Evolutionary conservation across 2,329 filamentous ascomycete genomes (phyloP).

Genomic region (Colletotrichum costaricense): DNA sequence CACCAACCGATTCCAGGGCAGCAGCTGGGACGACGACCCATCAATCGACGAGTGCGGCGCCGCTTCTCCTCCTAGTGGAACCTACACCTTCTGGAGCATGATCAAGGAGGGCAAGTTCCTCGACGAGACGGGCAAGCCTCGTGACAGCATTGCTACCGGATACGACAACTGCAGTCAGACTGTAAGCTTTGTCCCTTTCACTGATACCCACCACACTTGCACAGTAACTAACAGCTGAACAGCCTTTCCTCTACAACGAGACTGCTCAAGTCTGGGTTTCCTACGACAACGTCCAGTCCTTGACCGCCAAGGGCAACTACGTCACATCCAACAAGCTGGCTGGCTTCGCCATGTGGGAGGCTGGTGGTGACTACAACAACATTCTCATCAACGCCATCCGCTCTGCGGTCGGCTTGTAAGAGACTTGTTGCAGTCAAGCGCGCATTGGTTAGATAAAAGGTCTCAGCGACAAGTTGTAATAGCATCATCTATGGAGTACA

Average conservation of each 20-base stretch:
- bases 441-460: neutral
- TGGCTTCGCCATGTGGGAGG: conserved; percentile 29
- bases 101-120: conserved; percentile 30
- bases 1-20: conserved; percentile 32
- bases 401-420: conserved; percentile 25
- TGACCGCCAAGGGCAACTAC: conserved; percentile 29
- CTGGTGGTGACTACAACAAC: conserved; percentile 32
- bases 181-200: neutral
- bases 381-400: conserved; percentile 28
- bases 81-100: conserved; percentile 27
- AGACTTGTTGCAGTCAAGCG: neutral
- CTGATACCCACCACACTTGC: too few species aligned
- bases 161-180: conserved; percentile 33
- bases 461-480: conserved; percentile 5
- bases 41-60: conserved; percentile 28
- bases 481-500: neutral
- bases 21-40: conserved; percentile 35
- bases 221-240: neutral
- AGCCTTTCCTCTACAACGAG: conserved; percentile 30
- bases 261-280: conserved; percentile 29
- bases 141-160: conserved; percentile 8
- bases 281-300: conserved; percentile 25
- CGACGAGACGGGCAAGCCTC: conserved; percentile 26
- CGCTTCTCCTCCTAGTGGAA: conserved; percentile 24
- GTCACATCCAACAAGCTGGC: conserved; percentile 14